Evolutionary conservation across 1,284 basidiomycete genomes (phyloP).

Genomic region (Cronartium ribicola): DNA sequence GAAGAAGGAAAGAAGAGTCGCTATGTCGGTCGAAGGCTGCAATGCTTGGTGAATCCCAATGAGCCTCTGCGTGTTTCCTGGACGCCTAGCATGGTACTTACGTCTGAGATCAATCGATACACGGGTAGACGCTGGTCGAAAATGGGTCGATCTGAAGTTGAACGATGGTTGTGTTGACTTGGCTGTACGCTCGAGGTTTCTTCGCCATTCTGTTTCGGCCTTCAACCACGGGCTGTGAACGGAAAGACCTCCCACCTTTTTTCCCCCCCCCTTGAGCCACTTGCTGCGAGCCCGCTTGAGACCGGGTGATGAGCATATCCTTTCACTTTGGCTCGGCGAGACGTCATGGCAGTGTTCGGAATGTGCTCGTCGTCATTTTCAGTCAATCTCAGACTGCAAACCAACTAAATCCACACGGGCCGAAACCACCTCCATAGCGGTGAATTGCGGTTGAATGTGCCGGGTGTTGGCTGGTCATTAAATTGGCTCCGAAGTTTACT

Average conservation of each 20-base stretch:
- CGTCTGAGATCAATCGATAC: background rate
- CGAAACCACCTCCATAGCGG: background rate
- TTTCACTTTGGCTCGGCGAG: background rate
- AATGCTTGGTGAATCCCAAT: background rate
- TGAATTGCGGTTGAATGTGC: background rate
- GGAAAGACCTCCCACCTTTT: background rate
- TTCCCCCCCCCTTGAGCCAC: background rate
- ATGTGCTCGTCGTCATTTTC: background rate
- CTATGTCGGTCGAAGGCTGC: background rate
- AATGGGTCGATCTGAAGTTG: conserved; percentile 4
- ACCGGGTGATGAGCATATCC: background rate
- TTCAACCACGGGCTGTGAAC: background rate
- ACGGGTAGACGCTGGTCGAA: background rate
- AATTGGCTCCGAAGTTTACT: background rate
- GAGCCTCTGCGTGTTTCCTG: background rate
- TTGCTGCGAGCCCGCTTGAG: background rate
- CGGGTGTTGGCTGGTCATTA: background rate
- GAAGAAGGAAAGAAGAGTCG: background rate
- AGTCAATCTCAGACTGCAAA: background rate
- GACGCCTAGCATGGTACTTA: background rate
- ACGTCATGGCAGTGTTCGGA: background rate
- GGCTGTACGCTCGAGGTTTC: background rate
- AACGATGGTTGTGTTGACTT: background rate
- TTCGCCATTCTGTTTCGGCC: background rate
- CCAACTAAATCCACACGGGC: background rate